Evolutionary conservation across 805 yeast species (phyloP), one percentile per base, ranked within the genome.

Genomic region (Kuraishia hungarica): DNA sequence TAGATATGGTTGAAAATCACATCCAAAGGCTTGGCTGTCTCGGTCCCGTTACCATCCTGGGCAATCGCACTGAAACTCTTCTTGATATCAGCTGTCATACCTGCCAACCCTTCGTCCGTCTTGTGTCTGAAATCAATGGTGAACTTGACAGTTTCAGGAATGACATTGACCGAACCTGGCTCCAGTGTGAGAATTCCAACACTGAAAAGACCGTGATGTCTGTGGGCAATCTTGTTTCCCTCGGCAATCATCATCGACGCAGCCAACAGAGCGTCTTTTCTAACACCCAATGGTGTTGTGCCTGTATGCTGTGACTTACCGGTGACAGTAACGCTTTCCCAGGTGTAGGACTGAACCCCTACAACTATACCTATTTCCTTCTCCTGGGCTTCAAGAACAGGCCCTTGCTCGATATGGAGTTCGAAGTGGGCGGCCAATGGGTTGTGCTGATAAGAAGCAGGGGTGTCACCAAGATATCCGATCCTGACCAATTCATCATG

Each of bases 361-460:
- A 72, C 73, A 10, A 86, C 90, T 51, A 85, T 71, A 39, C 92
- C 92, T 55, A 86, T 79, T 56, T 76, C 76, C 61, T 80, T 79
- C 3, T 75, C 62, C 35, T 75, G 76, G 23, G 75, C 74, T 63
- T 86, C 89, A 52, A 86, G 72, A 47, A 84, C 75, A 13, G 91
- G 91, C 5, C 92, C 92, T 67, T 86, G 92, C 63, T 86, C 91
- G 57, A 86, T 86, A 63, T 86, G 92, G 54, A 86, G 72, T 65
- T 86, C 92, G 64, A 86, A 85, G 67, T 86, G 90, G 10, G 87
- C 85, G 21, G 81, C 80, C 22, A 86, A 69, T 20, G 86, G 87
- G 58, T 79, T 81, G 22, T 65, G 70, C 58, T 72, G 61, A 63
- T 79, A 74, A 13, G 76, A 70, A 21, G 84, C 83, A 1, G 75